Conservation (phyloP, 2,329 filamentous ascomycete genomes). For the Gremmenia infestans region DNA sequence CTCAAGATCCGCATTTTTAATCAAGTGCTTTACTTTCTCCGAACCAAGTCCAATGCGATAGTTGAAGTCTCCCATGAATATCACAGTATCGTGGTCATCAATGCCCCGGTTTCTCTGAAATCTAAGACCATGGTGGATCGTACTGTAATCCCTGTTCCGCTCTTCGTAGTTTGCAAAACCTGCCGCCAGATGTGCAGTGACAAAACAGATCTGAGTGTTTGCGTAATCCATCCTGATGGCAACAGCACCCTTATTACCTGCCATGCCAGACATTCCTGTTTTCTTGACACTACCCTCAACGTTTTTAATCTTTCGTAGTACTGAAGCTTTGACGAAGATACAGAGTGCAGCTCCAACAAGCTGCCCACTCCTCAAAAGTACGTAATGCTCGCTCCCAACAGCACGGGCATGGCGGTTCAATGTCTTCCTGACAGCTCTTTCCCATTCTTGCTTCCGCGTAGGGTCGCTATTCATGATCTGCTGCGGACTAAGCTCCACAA, state of each 20-base stretch:
- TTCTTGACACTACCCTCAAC: constrained; percentile 96
- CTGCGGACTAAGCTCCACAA: constrained; percentile 94
- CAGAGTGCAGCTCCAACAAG: constrained; percentile 90
- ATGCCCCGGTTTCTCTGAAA: constrained; percentile 91
- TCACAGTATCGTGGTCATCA: constrained; percentile 80
- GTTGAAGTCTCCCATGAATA: constrained; percentile 98
- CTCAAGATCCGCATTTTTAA: constrained; percentile 68
- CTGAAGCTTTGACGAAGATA: constrained; percentile 79
- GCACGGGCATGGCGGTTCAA: constrained; percentile 67
- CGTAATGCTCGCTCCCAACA: constrained; percentile 71
- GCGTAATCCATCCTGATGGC: constrained; percentile 94
- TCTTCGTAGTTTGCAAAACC: constrained; percentile 97
- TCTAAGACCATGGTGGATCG: constrained; percentile 66
- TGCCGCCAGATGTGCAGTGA: constrained; percentile 93
- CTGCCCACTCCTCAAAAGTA: constrained; percentile 85
- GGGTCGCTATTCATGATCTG: constrained; percentile 99
- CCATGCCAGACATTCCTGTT: constrained; percentile 90
- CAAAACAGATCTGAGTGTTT: constrained; percentile 87
- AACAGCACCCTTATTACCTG: constrained; percentile 95
- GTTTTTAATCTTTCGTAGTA: constrained; percentile 81
- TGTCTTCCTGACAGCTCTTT: constrained; percentile 70
- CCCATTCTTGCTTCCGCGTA: constrained; percentile 78
- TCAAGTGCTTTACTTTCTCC: constrained; percentile 70
- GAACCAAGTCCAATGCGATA: constrained; percentile 86
- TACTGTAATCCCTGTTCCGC: constrained; percentile 80